phyloP scores from a whole-genome alignment of 2,329 filamentous ascomycete species.

The Trichoderma polysporum region DNA sequence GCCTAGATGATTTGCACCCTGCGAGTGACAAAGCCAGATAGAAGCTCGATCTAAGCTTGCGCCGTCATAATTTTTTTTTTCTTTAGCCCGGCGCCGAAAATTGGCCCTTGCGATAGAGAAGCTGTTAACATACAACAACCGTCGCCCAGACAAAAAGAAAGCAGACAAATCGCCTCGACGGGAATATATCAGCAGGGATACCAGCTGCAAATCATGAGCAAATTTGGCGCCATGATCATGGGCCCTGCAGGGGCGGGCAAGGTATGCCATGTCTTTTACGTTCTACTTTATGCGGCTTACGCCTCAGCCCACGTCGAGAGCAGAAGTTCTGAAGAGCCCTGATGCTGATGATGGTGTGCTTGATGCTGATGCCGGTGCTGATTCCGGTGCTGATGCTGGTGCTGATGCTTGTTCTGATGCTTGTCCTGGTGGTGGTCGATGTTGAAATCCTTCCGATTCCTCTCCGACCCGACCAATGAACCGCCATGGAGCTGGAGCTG shows the following conservation, averaged over 20 bases:
- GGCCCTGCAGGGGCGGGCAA: slow-evolving; percentile 95
- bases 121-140: too few species aligned
- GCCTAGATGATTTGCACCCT: too few species aligned
- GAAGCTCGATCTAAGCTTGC: too few species aligned
- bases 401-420: neutral
- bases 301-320: too few species aligned
- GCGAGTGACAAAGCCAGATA: too few species aligned
- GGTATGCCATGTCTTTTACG: slow-evolving; percentile 45
- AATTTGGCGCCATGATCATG: slow-evolving; percentile 94
- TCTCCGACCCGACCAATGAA: neutral
- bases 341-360: neutral
- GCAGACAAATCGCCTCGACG: neutral
- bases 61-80: neutral
- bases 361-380: neutral
- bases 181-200: neutral
- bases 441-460: neutral
- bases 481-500: neutral
- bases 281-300: neutral
- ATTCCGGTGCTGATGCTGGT: neutral
- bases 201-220: slow-evolving; percentile 64
- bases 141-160: neutral
- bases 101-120: too few species aligned
- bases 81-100: neutral
- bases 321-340: neutral
- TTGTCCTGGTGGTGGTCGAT: neutral